Base-by-base conservation (phyloP, 2,329 filamentous ascomycete genomes). In the Aspergillus ustus region DNA sequence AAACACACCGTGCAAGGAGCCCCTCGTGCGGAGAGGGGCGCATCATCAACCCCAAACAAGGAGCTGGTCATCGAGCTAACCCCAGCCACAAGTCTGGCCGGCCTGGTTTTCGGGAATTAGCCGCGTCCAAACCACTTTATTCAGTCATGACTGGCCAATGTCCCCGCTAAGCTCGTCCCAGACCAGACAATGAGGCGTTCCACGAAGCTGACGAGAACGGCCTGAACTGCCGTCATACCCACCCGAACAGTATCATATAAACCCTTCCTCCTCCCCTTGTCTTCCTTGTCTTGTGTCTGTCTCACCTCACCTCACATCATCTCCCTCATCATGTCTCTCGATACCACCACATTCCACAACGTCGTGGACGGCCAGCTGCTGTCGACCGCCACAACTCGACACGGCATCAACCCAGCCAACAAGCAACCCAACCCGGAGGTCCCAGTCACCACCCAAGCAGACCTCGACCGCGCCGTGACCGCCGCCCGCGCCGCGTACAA, bases 351-450 rank as follows among this genome's bases (percentile, higher is more conserved):
- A 49, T 85, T 83, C 70, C 76, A 78, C 62, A 86, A 85, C 74
- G 77, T 84, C 58, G 80, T 86, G 65, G 78, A 84, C 64, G 83
- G 82, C 61, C 73, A 84, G 71, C 71, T 81, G 62, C 75, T 76
- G 19, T 71, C 77, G 19, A 82, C 81, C 1, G 66, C 75, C 28
- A 70, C 78, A 57, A 83, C 79, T 13, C 80, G 82, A 58, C 78
- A 80, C 67, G 77, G 80, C 48, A 74, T 85, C 67, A 85, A 86
- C 70, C 84, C 84, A 0, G 74, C 83, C 3, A 85, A 80, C 8
- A 73, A 78, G 25, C 73, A 83, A 63, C 73, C 81, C 29, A 82
- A 84, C 54, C 80, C 82, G 28, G 78, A 81, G 17, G 83, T 85
- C 1, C 84, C 84, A 0, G 72, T 86, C 43, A 78, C 77, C 4